Percentiles rank a stretch among this genome's conserved stretches.
These are phyloP conservation scores for Coprinellus aureogranulatus DNA, from an alignment of 768 basidiomycete genomes.

Conservation along the genomic window DNA sequence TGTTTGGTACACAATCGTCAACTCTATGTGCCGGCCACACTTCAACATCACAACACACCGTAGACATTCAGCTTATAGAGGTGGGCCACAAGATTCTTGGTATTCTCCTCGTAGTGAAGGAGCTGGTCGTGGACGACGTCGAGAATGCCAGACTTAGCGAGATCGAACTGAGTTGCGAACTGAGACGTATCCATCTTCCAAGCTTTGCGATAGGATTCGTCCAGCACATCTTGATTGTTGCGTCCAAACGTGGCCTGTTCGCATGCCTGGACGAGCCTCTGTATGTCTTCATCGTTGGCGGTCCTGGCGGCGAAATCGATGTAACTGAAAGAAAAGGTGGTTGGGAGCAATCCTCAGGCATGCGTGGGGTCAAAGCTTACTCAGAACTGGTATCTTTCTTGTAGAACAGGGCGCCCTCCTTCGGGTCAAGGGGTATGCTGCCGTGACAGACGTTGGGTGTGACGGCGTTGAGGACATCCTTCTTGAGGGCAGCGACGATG, in stretches of 20 bases:
- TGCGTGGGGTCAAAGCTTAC: too few relatives aligned
- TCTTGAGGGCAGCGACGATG: too few relatives aligned
- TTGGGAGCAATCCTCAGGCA: too few relatives aligned
- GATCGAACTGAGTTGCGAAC: slow-evolving; percentile 21
- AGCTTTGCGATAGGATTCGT: slow-evolving; percentile 27
- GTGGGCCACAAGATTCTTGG: slow-evolving; percentile 23
- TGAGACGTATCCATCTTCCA: slow-evolving; percentile 17
- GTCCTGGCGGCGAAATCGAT: too few relatives aligned
- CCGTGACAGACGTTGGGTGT: too few relatives aligned
- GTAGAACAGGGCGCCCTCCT: too few relatives aligned
- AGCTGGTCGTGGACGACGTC: slow-evolving; percentile 13
- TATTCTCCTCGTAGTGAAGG: slow-evolving; percentile 13
- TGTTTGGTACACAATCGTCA: slow-evolving; percentile 10
- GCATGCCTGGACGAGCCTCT: slow-evolving; percentile 18
- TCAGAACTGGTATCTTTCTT: too few relatives aligned
- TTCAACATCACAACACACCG: slow-evolving; percentile 18
- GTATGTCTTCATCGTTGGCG: too few relatives aligned
- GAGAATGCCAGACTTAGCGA: slow-evolving; percentile 9
- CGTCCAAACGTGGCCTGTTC: slow-evolving; percentile 24
- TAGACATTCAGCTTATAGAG: slow-evolving; percentile 38
- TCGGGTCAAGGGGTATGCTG: too few relatives aligned
- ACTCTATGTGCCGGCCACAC: neutral
- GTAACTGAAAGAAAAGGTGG: too few relatives aligned
- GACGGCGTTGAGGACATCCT: too few relatives aligned
- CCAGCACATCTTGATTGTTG: slow-evolving; percentile 20